phyloP scores from a whole-genome alignment of 2,329 filamentous ascomycete species.

The Ilyonectria destructans region DNA sequence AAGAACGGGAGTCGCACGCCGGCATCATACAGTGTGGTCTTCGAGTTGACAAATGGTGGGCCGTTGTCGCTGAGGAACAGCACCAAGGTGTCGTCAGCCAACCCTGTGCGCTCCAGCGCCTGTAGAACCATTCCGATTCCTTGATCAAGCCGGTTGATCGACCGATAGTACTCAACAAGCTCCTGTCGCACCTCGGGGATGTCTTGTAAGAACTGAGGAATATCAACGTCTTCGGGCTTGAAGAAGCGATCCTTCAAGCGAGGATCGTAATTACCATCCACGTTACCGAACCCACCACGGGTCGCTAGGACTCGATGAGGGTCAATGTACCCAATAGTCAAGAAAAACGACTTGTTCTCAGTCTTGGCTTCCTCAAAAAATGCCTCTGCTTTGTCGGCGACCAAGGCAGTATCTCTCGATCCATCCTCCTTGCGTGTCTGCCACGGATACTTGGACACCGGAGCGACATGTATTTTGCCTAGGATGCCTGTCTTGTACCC shows the following conservation, averaged over 20 bases:
- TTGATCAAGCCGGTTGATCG: conserved; percentile 60
- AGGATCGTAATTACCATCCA: conserved; percentile 50
- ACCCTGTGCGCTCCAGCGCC: conserved; percentile 51
- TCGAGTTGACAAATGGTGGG: conserved; percentile 66
- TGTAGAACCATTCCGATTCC: conserved; percentile 60
- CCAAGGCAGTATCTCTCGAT: conserved; percentile 60
- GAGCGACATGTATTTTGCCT: conserved; percentile 66
- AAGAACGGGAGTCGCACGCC: conserved; percentile 63
- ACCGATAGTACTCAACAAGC: conserved; percentile 60
- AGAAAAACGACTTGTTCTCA: conserved; percentile 57
- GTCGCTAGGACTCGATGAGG: conserved; percentile 61
- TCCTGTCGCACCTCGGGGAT: conserved; percentile 59
- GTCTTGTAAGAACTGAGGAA: conserved; percentile 61
- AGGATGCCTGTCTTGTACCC: conserved; percentile 65
- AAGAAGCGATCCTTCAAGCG: conserved; percentile 46
- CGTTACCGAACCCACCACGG: conserved; percentile 62
- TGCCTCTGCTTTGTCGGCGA: conserved; percentile 55
- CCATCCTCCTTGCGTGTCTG: conserved; percentile 57
- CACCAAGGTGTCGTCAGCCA: conserved; percentile 59
- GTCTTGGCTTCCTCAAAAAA: conserved; percentile 57
- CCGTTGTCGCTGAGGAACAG: conserved; percentile 67
- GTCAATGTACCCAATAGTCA: conserved; percentile 64
- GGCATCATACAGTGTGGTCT: conserved; percentile 66
- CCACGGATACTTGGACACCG: conserved; percentile 54
- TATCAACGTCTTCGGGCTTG: conserved; percentile 53